Evolutionary conservation across 2,329 filamentous ascomycete genomes (phyloP), one percentile per base, ranked within the genome.

Genomic region (Neopestalotiopsis clavispora): DNA sequence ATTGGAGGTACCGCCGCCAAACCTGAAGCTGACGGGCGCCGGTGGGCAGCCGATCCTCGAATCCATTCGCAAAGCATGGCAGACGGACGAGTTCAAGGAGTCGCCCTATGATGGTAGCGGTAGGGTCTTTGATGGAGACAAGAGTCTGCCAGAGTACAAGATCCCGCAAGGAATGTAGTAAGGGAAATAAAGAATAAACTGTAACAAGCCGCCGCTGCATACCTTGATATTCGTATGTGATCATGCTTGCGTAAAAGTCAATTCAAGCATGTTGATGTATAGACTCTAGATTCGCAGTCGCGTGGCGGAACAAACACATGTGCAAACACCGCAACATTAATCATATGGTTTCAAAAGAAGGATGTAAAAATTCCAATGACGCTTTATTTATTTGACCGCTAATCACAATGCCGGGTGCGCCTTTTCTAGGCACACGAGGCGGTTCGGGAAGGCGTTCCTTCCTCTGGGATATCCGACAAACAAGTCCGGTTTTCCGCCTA

Each of bases 61-160:
- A 1, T 68, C 42, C 0, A 76, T 84, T 12, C 74, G 74, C 28
- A 61, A 74, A 4, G 68, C 72, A 7, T 84, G 82, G 82, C 66
- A 72, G 30, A 68, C 69, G 3, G 67, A 72, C 4, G 74, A 71
- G 13, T 71, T 71, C 1, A 72, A 74, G 3, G 69, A 77, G 30
- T 84, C 80, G 0, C 84, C 84, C 0, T 86, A 86, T 69, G 82
- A 85, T 73, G 84, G 83, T 0, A 83, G 78, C 56, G 83, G 84
- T 1, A 78, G 73, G 10, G 76, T 84, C 1, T 82, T 78, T 62
- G 84, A 86, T 72, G 84, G 81, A 0, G 80, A 78, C 62, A 74
- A 71, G 40, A 78, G 78, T 60, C 67, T 76, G 45, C 84, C 84
- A 3, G 72, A 81, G 20, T 85, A 85, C 74, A 78, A 77, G 38